These are phyloP conservation scores for Xanthoconium separans DNA, from an alignment of 1,284 basidiomycete species.

Conservation along the genomic window DNA sequence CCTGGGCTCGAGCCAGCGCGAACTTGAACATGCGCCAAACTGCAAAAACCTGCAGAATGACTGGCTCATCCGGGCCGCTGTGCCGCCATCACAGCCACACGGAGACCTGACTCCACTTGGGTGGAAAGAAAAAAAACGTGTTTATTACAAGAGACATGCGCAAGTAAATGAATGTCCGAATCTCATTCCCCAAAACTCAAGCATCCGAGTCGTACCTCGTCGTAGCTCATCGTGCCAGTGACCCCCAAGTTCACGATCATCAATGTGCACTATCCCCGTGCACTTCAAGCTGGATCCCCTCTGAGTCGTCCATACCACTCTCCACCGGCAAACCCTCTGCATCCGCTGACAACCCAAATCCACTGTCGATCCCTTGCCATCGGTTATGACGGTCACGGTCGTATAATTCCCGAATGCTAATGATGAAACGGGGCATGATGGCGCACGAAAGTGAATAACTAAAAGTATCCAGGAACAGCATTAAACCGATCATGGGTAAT, in stretches of 20 bases:
- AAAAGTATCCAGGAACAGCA: slow-evolving; percentile 1
- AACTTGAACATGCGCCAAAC: not conserved
- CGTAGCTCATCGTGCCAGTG: not conserved
- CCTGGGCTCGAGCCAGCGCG: not conserved
- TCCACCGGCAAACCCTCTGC: not conserved
- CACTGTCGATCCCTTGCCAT: slow-evolving; percentile 8
- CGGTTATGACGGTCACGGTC: not conserved
- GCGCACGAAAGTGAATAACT: slow-evolving; percentile 9
- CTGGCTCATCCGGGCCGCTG: not conserved
- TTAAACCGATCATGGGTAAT: not conserved
- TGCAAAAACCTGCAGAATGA: not conserved
- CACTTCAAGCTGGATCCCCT: not conserved
- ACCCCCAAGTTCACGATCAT: not conserved
- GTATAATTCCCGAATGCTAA: slow-evolving; percentile 12
- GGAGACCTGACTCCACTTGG: too few relatives aligned
- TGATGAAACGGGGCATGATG: slow-evolving; percentile 17
- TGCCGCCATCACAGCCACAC: not conserved
- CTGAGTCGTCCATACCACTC: not conserved
- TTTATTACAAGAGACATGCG: not conserved
- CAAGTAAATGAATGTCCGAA: not conserved
- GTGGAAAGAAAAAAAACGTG: too few relatives aligned
- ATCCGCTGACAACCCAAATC: slow-evolving; percentile 4
- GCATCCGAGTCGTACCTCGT: not conserved
- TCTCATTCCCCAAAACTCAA: not conserved
- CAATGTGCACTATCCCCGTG: not conserved